A percentile compares a stretch with the other conserved stretches of the same genome.
phyloP scores from a whole-genome alignment of 2,329 filamentous ascomycete species.

The Cryphonectria radicalis region DNA sequence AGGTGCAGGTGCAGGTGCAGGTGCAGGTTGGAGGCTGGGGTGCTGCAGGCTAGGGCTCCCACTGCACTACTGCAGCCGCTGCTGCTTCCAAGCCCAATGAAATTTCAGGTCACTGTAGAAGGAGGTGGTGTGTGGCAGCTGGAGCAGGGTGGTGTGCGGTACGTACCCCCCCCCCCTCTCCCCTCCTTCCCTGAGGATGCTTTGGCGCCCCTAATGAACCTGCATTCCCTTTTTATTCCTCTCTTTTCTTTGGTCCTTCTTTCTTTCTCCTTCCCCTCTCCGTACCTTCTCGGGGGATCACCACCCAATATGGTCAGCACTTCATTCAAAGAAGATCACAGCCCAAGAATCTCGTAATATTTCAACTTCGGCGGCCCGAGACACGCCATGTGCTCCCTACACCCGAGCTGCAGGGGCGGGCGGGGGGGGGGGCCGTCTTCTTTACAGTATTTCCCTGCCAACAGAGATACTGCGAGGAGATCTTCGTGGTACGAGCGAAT shows the following conservation, averaged over 20 bases:
- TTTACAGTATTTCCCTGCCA: not conserved
- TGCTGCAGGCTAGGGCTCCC: not conserved
- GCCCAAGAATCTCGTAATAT: not conserved
- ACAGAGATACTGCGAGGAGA: not conserved
- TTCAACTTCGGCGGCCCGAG: constrained; percentile 1
- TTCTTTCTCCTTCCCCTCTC: not conserved
- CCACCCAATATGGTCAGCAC: not conserved
- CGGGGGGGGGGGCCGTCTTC: not conserved
- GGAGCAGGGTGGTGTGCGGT: not conserved
- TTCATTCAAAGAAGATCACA: not conserved
- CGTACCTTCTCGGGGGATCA: not conserved
- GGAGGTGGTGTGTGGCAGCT: not conserved
- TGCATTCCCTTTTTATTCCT: not conserved
- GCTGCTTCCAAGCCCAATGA: not conserved
- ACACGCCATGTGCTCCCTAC: constrained; percentile 3
- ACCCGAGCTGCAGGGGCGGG: not conserved
- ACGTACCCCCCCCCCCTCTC: not conserved
- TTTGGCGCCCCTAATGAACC: not conserved
- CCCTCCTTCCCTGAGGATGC: not conserved
- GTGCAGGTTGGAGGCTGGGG: not conserved
- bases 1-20: not conserved
- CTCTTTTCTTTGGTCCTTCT: not conserved
- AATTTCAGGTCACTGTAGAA: not conserved
- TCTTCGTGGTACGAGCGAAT: not conserved
- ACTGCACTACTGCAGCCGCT: not conserved